Percentiles rank a stretch among this genome's conserved stretches.
Evolutionary conservation across 495 filamentous ascomycete genomes (phyloP).

Genomic region (Aspergillus carlsbadensis): DNA sequence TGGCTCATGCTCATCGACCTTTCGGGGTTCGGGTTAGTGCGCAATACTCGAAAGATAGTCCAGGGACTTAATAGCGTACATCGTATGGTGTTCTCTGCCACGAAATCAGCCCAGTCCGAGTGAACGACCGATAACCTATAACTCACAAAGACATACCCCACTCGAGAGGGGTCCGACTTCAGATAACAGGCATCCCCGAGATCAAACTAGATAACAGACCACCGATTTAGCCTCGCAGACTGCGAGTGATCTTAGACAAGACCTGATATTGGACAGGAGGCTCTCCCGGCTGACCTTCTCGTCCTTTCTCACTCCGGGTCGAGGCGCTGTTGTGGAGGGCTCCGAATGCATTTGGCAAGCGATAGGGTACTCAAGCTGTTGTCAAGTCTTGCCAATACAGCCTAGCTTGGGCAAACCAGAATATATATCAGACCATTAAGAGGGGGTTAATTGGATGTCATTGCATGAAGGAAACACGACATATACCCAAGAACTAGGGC

Average conservation of each 20-base stretch:
- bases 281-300: conserved; percentile 4
- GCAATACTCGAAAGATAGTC: neutral
- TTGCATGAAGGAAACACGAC: too few relatives aligned
- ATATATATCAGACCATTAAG: too few relatives aligned
- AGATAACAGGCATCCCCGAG: conserved; percentile 27
- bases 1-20: conserved; percentile 18
- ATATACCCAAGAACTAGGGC: too few relatives aligned
- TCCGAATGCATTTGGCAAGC: conserved; percentile 3
- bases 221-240: neutral
- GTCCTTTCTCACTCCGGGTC: neutral
- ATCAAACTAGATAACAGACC: conserved; percentile 15
- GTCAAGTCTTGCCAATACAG: neutral
- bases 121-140: neutral
- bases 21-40: neutral
- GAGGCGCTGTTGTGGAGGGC: neutral
- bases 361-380: neutral
- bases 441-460: too few relatives aligned
- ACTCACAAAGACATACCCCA: conserved; percentile 28
- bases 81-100: conserved; percentile 23
- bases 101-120: conserved; percentile 8
- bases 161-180: conserved; percentile 24
- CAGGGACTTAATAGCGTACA: conserved; percentile 9
- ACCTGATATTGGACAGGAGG: too few relatives aligned
- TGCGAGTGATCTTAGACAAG: too few relatives aligned
- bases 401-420: too few relatives aligned